A percentile compares a stretch with the other conserved stretches of the same genome.
phyloP scores from a whole-genome alignment of 129 eudicot genomes.

The Scalesia atractyloides region DNA sequence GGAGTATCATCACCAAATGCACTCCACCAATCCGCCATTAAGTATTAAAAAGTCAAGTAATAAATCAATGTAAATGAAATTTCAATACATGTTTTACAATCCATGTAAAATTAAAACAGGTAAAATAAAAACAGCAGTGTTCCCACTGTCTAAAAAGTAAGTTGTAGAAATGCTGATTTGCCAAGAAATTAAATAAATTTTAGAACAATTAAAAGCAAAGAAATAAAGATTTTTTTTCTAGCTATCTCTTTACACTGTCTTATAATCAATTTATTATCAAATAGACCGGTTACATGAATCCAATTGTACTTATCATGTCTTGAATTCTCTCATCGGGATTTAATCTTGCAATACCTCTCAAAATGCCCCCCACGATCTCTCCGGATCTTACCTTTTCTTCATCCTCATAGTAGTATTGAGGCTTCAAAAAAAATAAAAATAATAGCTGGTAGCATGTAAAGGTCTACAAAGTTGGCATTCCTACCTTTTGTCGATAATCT shows the following conservation, averaged over 20 bases:
- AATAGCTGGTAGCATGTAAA: not conserved
- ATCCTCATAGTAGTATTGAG: not conserved
- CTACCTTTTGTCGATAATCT: slow-evolving; percentile 13
- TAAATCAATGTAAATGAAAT: too few relatives aligned
- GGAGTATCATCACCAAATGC: too few relatives aligned
- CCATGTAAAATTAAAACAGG: too few relatives aligned
- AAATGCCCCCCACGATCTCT: not conserved
- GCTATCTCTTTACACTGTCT: slow-evolving; percentile 3
- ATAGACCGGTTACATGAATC: slow-evolving; percentile 1
- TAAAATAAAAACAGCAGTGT: too few relatives aligned
- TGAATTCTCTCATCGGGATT: slow-evolving; percentile 2
- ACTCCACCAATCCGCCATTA: too few relatives aligned
- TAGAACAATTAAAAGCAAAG: too few relatives aligned
- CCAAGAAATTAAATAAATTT: too few relatives aligned
- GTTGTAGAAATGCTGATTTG: too few relatives aligned
- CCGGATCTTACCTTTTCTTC: not conserved
- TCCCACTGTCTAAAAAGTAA: too few relatives aligned
- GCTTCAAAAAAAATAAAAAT: not conserved
- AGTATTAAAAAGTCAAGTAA: too few relatives aligned
- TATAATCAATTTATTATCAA: slow-evolving; percentile 12
- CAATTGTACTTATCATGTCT: slow-evolving; percentile 21
- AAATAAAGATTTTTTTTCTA: too few relatives aligned
- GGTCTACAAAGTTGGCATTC: slow-evolving; percentile 17
- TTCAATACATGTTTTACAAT: too few relatives aligned
- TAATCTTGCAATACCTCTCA: slow-evolving; percentile 11